Evolutionary conservation across 495 filamentous ascomycete species (phyloP), one percentile per base, ranked within the genome.

Genomic region (Penicillium macrosclerotiorum): DNA sequence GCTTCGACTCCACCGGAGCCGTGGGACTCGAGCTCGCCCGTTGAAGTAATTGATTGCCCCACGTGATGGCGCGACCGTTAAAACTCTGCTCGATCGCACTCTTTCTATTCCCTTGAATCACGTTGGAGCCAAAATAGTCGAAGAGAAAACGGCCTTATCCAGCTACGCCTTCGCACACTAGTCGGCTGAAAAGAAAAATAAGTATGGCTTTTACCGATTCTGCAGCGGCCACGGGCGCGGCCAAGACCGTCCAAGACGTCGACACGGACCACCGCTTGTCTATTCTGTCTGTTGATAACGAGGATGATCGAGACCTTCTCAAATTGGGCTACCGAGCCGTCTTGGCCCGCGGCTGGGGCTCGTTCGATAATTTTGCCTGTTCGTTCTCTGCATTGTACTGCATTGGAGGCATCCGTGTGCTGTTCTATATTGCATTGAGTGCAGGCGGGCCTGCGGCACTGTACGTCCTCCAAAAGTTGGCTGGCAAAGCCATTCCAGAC

Each of bases 301-400:
- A 66, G 48, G 64, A 68, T 49, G 60, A 68, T 48, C 56, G 55
- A 8, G 60, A 66, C 17, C 43, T 68, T 42, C 45, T 57, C 42
- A 57, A 63, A 35, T 43, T 68, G 22, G 64, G 64, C 23, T 68
- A 68, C 30, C 54, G 58, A 12, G 49, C 64, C 8, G 60, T 68
- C 8, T 43, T 68, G 30, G 57, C 53, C 12, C 53, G 64, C 13
- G 57, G 64, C 29, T 64, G 60, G 57, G 58, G 60, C 25, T 41
- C 41, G 0, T 68, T 67, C 17, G 61, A 65, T 33, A 68, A 67
- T 33, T 67, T 68, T 25, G 63, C 61, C 5, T 66, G 63, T 42
- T 63, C 65, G 2, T 67, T 65, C 43, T 62, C 62, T 11, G 64
- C 65, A 1, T 40, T 69, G 19, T 57, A 65, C 26, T 60, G 52